phyloP scores from a whole-genome alignment of 192 early-diverging fungal genomes.

The Backusella tuberculispora region DNA sequence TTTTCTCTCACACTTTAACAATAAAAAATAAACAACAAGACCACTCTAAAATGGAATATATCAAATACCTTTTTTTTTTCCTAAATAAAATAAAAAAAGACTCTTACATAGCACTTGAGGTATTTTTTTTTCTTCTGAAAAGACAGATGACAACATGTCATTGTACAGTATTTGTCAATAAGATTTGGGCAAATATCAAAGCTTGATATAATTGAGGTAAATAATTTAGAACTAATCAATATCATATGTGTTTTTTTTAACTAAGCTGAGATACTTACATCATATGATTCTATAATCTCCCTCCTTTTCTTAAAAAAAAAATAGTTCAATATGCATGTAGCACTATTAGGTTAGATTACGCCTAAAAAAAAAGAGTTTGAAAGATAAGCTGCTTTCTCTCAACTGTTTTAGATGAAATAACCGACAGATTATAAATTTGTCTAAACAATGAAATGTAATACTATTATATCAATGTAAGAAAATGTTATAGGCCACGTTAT shows the following conservation, averaged over 20 bases:
- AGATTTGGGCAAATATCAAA: neutral
- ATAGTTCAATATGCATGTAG: neutral
- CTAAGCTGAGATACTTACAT: neutral
- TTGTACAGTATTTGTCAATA: slow-evolving; percentile 11
- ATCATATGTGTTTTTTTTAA: neutral
- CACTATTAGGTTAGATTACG: slow-evolving; percentile 4
- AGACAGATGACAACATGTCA: neutral
- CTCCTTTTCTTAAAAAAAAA: slow-evolving; percentile 13
- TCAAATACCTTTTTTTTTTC: neutral
- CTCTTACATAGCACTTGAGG: neutral
- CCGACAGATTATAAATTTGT: neutral
- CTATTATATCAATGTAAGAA: neutral
- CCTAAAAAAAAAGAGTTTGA: slow-evolving; percentile 4
- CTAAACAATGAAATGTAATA: neutral
- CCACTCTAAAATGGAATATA: too few species aligned
- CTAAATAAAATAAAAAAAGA: neutral
- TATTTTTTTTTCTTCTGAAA: too few species aligned
- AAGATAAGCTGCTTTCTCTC: neutral
- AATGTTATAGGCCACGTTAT: neutral
- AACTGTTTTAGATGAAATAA: slow-evolving; percentile 5
- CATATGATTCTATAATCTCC: slow-evolving; percentile 12
- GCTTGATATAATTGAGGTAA: neutral
- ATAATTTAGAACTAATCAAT: too few species aligned
- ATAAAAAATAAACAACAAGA: too few species aligned
- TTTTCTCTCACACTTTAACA: too few species aligned